Base-by-base conservation (phyloP, 78 protist genomes). In the Bodo saltans region DNA sequence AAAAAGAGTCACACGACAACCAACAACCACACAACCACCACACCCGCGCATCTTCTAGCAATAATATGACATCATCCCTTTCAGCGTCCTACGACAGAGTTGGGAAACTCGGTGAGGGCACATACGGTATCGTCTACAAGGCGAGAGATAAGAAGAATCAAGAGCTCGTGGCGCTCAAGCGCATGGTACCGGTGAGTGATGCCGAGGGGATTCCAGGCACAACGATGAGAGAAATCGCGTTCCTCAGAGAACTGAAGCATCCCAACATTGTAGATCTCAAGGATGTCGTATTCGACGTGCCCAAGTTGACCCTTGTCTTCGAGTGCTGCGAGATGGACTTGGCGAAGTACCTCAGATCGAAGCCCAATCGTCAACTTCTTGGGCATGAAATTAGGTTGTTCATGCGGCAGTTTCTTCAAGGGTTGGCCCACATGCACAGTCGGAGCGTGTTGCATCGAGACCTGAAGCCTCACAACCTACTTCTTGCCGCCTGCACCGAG, bases 181-280 rank as follows among this genome's bases (percentile, higher is more conserved):
- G 60, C 60, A 8, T 47, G n/a, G 60, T n/a, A n/a, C n/a, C n/a
- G n/a, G n/a, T n/a, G n/a, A n/a, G n/a, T n/a, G n/a, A n/a, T n/a
- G n/a, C n/a, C n/a, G n/a, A n/a, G n/a, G 99, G 99, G 42, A 95
- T 97, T 1, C 99, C 99, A 27, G 71, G 90, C 68, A 96, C 99
- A 0, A 97, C 99, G 0, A 86, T 98, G 68, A 88, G 99, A 12
- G 99, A 98, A 76, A 95, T 98, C 33, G 88, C 99, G 3, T 74
- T 96, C 17, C 89, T 98, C 34, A 93, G 91, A 85, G 99, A 98
- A 70, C 89, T 98, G 8, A 83, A 88, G 34, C 99, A 97, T 78
- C 90, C 89, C 4, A 98, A 98, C 86, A 89, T 98, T 28, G 99
- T 98, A 74, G 25, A 69, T 92, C 89, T 98, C 23, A 68, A 76